A percentile compares a stretch with the other conserved stretches of the same genome.
Conservation (phyloP, 768 basidiomycete species). For the Lactifluus pinguis region DNA sequence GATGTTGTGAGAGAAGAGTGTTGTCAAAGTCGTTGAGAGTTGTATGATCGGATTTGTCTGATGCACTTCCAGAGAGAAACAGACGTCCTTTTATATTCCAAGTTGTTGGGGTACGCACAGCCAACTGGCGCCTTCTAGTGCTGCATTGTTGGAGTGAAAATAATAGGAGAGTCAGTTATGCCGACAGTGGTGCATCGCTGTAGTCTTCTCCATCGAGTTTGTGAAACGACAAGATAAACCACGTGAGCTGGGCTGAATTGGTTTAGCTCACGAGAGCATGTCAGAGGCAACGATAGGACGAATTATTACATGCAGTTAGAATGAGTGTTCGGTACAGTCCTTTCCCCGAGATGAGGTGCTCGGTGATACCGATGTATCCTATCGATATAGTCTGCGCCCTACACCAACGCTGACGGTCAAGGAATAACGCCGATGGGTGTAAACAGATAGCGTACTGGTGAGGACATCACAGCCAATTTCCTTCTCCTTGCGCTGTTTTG, state of each 20-base stretch:
- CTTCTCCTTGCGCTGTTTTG: slow-evolving; percentile 80
- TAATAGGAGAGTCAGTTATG: background rate
- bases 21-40: background rate
- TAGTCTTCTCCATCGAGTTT: too few species aligned
- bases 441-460: slow-evolving; percentile 54
- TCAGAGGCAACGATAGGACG: background rate
- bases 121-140: too few species aligned
- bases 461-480: slow-evolving; percentile 84
- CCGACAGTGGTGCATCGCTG: too few species aligned
- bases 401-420: background rate
- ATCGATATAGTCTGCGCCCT: slow-evolving; percentile 69
- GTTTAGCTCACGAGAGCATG: too few species aligned
- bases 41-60: too few species aligned
- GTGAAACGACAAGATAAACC: too few species aligned
- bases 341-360: slow-evolving; percentile 76
- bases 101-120: background rate
- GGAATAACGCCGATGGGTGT: background rate
- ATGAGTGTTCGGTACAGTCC: slow-evolving; percentile 84
- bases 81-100: background rate
- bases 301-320: slow-evolving; percentile 32
- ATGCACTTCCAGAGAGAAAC: background rate
- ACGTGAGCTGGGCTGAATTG: too few species aligned
- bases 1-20: too few species aligned
- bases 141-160: background rate
- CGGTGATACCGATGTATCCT: slow-evolving; percentile 62